Evolutionary conservation across 345 rosid species (phyloP).

Genomic region (Hevea brasiliensis): DNA sequence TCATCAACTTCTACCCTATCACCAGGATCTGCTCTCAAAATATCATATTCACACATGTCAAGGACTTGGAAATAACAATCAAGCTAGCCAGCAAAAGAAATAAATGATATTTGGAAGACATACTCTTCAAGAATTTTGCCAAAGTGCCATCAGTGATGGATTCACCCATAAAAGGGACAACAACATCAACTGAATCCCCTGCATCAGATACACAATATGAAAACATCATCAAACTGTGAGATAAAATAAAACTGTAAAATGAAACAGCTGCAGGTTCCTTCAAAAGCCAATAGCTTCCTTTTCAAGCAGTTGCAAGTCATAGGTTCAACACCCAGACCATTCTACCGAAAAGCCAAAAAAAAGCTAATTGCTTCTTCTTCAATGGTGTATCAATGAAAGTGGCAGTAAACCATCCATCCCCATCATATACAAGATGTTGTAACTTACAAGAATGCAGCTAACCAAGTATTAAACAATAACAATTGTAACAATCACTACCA

Average conservation of each 20-base stretch:
- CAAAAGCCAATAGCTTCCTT: background rate
- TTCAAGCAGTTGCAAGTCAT: background rate
- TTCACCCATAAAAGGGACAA: slow-evolving; percentile 91
- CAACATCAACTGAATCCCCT: slow-evolving; percentile 69
- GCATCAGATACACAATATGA: slow-evolving; percentile 8
- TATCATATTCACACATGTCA: slow-evolving; percentile 15
- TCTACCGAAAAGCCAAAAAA: background rate
- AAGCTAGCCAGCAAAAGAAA: background rate
- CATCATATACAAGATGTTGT: background rate
- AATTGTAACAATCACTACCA: too few species aligned
- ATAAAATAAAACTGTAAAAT: background rate
- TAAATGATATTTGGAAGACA: slow-evolving; percentile 22
- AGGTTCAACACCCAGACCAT: background rate
- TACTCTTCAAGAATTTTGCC: slow-evolving; percentile 71
- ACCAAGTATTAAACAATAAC: background rate
- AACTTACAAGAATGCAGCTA: background rate
- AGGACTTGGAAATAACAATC: background rate
- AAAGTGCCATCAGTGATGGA: slow-evolving; percentile 84
- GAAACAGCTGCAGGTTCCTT: background rate
- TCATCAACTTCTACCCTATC: slow-evolving; percentile 87
- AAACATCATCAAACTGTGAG: background rate
- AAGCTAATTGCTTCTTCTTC: background rate
- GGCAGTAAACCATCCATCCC: too few species aligned
- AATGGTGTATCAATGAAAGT: background rate
- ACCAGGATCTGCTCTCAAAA: slow-evolving; percentile 71